Percentiles rank a stretch among this genome's conserved stretches.
These are phyloP conservation scores for Leccinellum rugosiceps DNA, from an alignment of 768 basidiomycete genomes.

Conservation along the genomic window DNA sequence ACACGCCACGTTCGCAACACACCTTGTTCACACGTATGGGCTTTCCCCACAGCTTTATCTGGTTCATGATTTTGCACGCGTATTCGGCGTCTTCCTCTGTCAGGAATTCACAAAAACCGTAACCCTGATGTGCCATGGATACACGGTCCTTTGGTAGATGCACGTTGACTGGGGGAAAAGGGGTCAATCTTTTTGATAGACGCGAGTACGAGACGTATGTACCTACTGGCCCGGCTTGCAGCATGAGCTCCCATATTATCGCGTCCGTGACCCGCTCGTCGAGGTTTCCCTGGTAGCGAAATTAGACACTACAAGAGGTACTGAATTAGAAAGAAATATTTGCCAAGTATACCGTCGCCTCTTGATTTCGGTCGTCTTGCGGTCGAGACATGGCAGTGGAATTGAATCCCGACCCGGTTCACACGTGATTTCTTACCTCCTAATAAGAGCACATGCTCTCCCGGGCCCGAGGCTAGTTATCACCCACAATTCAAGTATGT, in stretches of 20 bases:
- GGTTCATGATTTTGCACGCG: conserved; percentile 99
- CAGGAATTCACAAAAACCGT: conserved; percentile 99
- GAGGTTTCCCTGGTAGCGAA: conserved; percentile 73
- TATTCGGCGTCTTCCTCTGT: conserved; percentile 99
- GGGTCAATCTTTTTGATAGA: neutral
- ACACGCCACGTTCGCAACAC: conserved; percentile 26
- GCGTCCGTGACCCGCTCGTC: conserved; percentile 95
- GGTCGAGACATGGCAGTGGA: conserved; percentile 40
- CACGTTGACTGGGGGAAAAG: neutral
- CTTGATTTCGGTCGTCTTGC: conserved; percentile 88
- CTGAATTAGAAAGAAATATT: conserved; percentile 1
- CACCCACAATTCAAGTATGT: conserved; percentile 21
- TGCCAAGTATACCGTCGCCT: conserved; percentile 86
- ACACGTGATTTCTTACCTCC: conserved; percentile 12
- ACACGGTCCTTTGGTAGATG: conserved; percentile 92
- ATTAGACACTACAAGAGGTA: neutral
- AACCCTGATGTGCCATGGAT: conserved; percentile 97
- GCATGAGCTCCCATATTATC: conserved; percentile 96
- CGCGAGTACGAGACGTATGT: conserved; percentile 30
- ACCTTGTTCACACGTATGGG: conserved; percentile 99
- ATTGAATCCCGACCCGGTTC: neutral
- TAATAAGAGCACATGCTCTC: neutral
- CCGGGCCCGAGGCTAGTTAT: too few species aligned
- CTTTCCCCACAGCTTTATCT: conserved; percentile 98
- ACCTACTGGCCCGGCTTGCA: conserved; percentile 99